phyloP scores from a whole-genome alignment of 345 rosid species.

The Adansonia digitata region DNA sequence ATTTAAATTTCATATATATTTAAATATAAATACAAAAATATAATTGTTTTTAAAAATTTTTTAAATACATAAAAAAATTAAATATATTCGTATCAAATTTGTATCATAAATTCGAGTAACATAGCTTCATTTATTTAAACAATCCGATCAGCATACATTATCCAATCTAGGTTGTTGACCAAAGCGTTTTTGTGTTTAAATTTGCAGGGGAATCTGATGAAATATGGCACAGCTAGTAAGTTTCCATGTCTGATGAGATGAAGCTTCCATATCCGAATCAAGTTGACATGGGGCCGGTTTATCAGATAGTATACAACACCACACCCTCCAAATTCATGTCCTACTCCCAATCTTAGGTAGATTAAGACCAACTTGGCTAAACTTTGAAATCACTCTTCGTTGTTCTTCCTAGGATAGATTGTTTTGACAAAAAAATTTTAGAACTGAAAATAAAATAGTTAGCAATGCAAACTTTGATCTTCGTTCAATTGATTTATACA shows the following conservation, averaged over 20 bases:
- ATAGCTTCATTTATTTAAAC: not conserved
- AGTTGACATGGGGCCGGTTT: not conserved
- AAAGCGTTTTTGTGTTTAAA: not conserved
- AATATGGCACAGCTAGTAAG: not conserved
- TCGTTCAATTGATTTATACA: no score
- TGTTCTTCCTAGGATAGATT: not conserved
- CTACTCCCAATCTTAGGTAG: not conserved
- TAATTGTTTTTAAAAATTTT: no score
- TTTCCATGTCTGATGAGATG: not conserved
- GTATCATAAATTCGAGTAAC: no score
- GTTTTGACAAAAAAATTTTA: not conserved
- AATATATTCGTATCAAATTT: no score
- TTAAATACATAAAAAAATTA: no score
- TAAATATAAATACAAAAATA: no score
- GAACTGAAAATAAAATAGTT: slow-evolving; percentile 21
- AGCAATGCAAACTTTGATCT: no score
- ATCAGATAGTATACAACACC: not conserved
- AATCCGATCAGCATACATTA: slow-evolving; percentile 3
- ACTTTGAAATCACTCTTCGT: slow-evolving; percentile 34
- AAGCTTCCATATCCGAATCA: slow-evolving; percentile 11
- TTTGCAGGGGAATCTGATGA: not conserved
- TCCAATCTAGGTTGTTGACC: not conserved
- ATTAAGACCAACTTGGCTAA: slow-evolving; percentile 28
- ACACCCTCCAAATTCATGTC: not conserved
- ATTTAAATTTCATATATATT: no score